These are phyloP conservation scores for Phytopythium helicoides DNA, from an alignment of 352 stramenopile species.

Conservation along the genomic window DNA sequence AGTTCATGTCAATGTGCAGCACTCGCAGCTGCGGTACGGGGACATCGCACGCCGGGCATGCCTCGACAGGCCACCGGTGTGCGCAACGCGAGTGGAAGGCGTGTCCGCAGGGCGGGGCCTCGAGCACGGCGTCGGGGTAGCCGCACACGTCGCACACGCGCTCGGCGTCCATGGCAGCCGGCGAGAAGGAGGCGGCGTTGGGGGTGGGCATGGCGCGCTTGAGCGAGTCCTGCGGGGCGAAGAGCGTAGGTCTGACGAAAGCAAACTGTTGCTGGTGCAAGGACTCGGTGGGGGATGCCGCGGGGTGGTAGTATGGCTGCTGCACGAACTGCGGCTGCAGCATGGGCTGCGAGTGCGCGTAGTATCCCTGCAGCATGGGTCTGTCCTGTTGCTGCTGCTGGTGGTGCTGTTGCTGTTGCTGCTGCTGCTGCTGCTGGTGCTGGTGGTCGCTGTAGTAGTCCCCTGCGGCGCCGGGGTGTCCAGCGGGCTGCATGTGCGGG, in stretches of 20 bases:
- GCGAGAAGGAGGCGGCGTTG: constrained; percentile 8
- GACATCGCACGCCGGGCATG: constrained; percentile 60
- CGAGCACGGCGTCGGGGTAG: constrained; percentile 76
- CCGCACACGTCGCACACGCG: constrained; percentile 74
- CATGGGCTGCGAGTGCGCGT: constrained; percentile 4
- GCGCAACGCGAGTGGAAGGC: constrained; percentile 86
- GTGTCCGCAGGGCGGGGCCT: constrained; percentile 66
- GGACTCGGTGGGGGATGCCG: not conserved
- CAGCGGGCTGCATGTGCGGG: constrained; percentile 6
- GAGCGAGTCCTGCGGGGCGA: not conserved
- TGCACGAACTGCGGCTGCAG: not conserved
- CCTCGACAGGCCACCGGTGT: constrained; percentile 67
- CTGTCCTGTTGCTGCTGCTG: constrained; percentile 3
- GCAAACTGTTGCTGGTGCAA: constrained; percentile 4
- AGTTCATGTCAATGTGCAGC: constrained; percentile 70
- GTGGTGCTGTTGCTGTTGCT: constrained; percentile 12
- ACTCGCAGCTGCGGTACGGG: constrained; percentile 64
- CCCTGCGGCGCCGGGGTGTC: not conserved
- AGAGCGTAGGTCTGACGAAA: constrained; percentile 6
- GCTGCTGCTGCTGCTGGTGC: constrained; percentile 9
- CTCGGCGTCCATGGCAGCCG: constrained; percentile 13
- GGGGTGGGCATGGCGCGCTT: not conserved
- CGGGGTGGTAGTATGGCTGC: constrained; percentile 1
- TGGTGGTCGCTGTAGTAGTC: constrained; percentile 5
- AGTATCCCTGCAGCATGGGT: constrained; percentile 5